Evolutionary conservation across 2,329 filamentous ascomycete species (phyloP), one percentile per base, ranked within the genome.

Genomic region (Leptosphaerulina australis): DNA sequence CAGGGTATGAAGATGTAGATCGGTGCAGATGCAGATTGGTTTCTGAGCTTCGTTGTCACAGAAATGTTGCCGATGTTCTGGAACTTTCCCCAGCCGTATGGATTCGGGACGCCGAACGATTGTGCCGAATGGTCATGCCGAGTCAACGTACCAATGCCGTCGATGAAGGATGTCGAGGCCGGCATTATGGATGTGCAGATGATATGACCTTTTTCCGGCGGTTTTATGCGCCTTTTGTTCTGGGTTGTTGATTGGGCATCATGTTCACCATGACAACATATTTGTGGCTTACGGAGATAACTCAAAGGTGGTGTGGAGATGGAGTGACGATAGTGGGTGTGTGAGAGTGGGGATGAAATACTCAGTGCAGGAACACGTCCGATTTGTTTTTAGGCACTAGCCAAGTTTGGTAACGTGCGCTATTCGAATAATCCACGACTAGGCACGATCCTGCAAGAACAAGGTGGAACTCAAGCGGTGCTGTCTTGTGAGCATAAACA

Each of bases 351-450:
- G 31, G 45, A 50, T 47, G 11, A 44, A 37, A 50, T 50, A 24
- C 50, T 45, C 18, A 34, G 41, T 50, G 50, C 37, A 44, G 53
- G 36, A 50, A 44, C 39, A 49, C 20, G 44, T 53, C 50, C 50
- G 44, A 20, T 14, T 26, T 22, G 9, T 24, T n/a, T n/a, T 21
- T 7, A 15, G 10, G 1, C 3, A 4, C 31, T 51, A 46, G 28
- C 36, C 21, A 4, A 11, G 17, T 24, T 4, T 11, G 17, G 48
- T 11, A 46, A 51, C 41, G 47, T 20, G 35, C 5, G 24, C 4
- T 44, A 17, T 21, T 43, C 14, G 28, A 41, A 24, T 18, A 40
- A 30, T 28, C 26, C 8, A 24, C 50, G 24, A 43, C 43, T n/a
- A 31, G 31, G 38, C 43, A 41, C 21, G 30, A 41, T 51, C 41